Evolutionary conservation across 176 grass and related monocot genomes (phyloP), one percentile per base, ranked within the genome.

Genomic region (Urochloa ruziziensis): DNA sequence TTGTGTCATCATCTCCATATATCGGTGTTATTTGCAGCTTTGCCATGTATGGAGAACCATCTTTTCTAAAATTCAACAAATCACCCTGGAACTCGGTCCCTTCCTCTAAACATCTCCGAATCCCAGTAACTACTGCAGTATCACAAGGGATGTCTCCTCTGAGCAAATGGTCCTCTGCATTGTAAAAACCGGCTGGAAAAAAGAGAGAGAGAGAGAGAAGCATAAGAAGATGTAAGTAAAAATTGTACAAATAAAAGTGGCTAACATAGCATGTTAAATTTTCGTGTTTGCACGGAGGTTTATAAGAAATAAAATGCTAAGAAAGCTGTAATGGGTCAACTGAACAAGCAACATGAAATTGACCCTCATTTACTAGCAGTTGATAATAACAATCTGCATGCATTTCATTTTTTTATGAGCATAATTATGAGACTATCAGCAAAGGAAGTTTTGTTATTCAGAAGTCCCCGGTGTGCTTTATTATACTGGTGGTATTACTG

Each of bases 131-230:
- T 53, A 87, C 80, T 72, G 84, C 86, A 47, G 89, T 64, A 83
- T 99, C 97, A 99, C 97, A 74, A 94, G 16, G 93, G 97, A 61
- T 99, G 97, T 67, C 97, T 82, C 59, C 97, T 86, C 78, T 86
- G 77, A 29, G 93, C 93, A 83, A 89, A 91, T 73, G 93, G 91
- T 80, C 94, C 97, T 74, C 97, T 89, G 56, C 81, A 96, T 73
- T 99, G 97, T 82, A 99, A 75, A 67, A 99, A 99, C 67, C 97
- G 97, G 86, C 97, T 99, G 89, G 59, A 58, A 30, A 67, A 75
- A 69, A n/a, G n/a, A n/a, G n/a, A n/a, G n/a, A n/a, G n/a, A n/a
- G n/a, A n/a, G n/a, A n/a, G n/a, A 34, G 28, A 10, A 2, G 9
- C 29, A 85, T 36, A 73, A 58, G 16, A 75, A 59, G 56, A 72